phyloP scores from a whole-genome alignment of 352 stramenopile species.

The Pythium myriotylum region DNA sequence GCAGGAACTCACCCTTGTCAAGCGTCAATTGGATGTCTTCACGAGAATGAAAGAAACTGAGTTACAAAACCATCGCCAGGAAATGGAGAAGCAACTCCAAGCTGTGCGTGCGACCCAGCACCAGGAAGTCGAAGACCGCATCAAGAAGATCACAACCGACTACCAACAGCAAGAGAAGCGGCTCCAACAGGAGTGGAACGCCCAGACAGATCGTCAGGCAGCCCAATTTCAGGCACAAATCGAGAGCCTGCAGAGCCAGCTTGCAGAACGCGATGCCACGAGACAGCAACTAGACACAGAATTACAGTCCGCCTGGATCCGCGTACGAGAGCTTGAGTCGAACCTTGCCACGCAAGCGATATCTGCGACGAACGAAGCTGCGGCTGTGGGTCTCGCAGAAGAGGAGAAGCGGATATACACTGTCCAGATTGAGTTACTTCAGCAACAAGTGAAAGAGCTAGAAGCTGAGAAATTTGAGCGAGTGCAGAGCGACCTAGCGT shows the following conservation, averaged over 20 bases:
- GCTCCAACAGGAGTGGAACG: constrained; percentile 36
- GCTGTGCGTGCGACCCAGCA: constrained; percentile 35
- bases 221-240: constrained; percentile 40
- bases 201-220: constrained; percentile 39
- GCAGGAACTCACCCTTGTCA: constrained; percentile 71
- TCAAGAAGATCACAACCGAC: constrained; percentile 36
- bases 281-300: constrained; percentile 32
- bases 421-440: constrained; percentile 56
- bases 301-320: constrained; percentile 34
- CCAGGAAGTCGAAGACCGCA: constrained; percentile 43
- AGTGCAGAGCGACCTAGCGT: constrained; percentile 42
- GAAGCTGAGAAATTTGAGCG: constrained; percentile 54
- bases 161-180: constrained; percentile 34
- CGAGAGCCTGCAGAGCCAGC: constrained; percentile 32
- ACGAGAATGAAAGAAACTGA: constrained; percentile 67
- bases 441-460: constrained; percentile 55
- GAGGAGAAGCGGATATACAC: constrained; percentile 62
- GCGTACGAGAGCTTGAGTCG: constrained; percentile 38
- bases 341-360: constrained; percentile 19
- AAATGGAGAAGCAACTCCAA: constrained; percentile 53
- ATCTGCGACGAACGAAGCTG: background rate
- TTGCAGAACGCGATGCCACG: constrained; percentile 29
- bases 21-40: constrained; percentile 71
- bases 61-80: constrained; percentile 38
- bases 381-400: constrained; percentile 29